These are phyloP conservation scores for Chrysanthemum makinoi DNA, from an alignment of 129 eudicot species.

Conservation along the genomic window DNA sequence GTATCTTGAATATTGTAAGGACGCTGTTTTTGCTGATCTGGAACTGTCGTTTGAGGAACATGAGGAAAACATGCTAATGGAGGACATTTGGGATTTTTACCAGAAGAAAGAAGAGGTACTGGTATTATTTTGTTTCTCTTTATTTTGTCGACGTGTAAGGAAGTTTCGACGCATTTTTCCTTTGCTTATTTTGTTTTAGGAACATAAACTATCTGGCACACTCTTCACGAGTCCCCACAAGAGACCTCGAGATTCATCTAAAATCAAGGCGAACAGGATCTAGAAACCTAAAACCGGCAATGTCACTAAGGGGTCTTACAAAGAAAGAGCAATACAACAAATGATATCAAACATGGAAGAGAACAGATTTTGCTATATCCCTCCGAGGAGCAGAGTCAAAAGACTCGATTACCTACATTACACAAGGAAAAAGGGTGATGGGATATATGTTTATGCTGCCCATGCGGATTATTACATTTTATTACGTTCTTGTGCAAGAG, in stretches of 20 bases:
- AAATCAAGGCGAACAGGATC: conserved; percentile 10
- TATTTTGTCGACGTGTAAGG: not conserved
- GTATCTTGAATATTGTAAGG: conserved; percentile 70
- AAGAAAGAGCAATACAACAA: conserved; percentile 39
- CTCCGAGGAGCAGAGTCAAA: conserved; percentile 67
- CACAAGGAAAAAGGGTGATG: too few species aligned
- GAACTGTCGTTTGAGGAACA: conserved; percentile 50
- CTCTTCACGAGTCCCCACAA: too few species aligned
- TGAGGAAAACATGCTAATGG: conserved; percentile 51
- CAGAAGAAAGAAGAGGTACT: conserved; percentile 44
- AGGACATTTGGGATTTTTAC: conserved; percentile 59
- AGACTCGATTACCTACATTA: too few species aligned
- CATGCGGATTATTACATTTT: too few species aligned
- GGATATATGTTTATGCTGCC: too few species aligned
- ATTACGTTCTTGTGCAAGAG: too few species aligned
- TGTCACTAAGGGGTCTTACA: conserved; percentile 21
- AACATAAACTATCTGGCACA: too few species aligned
- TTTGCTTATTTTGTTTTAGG: not conserved
- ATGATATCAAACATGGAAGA: conserved; percentile 76
- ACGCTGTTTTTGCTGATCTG: conserved; percentile 71
- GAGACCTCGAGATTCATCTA: conserved; percentile 37
- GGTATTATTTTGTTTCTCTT: too few species aligned
- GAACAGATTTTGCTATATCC: conserved; percentile 56
- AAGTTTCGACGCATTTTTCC: not conserved
- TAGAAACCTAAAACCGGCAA: conserved; percentile 20